Evolutionary conservation across 2,329 filamentous ascomycete species (phyloP).

Genomic region (Cercospora sp.): DNA sequence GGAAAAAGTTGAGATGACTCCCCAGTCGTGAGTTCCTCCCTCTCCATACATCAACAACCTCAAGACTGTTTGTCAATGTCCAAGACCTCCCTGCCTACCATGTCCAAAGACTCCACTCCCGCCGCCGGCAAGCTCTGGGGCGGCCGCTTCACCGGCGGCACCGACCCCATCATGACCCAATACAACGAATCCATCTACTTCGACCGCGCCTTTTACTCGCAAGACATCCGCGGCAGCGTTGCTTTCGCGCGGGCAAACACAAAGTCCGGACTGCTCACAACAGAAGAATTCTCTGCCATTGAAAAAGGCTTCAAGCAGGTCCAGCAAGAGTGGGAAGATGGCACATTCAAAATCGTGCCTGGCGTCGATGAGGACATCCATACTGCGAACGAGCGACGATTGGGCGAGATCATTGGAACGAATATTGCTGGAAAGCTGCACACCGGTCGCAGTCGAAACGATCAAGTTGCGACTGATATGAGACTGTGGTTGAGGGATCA

Average conservation of each 20-base stretch:
- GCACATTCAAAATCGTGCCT: constrained; percentile 49
- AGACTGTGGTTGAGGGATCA: constrained; percentile 81
- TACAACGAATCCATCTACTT: constrained; percentile 83
- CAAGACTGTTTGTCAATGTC: neutral
- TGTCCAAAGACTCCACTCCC: constrained; percentile 25
- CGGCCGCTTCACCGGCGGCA: constrained; percentile 66
- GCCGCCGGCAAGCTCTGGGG: constrained; percentile 57
- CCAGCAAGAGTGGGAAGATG: constrained; percentile 51
- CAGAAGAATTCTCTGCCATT: constrained; percentile 71
- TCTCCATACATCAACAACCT: neutral
- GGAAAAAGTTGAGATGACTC: constrained; percentile 15
- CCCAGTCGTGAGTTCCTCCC: neutral
- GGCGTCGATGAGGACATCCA: constrained; percentile 57
- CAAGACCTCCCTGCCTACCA: neutral
- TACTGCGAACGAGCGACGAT: constrained; percentile 55
- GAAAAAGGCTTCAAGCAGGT: constrained; percentile 67
- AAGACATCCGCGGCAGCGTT: constrained; percentile 78
- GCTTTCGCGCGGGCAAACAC: constrained; percentile 79
- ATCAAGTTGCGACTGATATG: constrained; percentile 90
- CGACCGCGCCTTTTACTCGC: constrained; percentile 73
- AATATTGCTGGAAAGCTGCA: constrained; percentile 85
- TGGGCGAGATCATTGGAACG: constrained; percentile 82
- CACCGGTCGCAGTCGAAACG: constrained; percentile 82
- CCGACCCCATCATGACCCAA: constrained; percentile 81
- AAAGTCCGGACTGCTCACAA: constrained; percentile 70